Percentiles rank a stretch among this genome's conserved stretches.
These are phyloP conservation scores for Wickerhamiella alocasiicola DNA, from an alignment of 805 yeast genomes.

Conservation along the genomic window DNA sequence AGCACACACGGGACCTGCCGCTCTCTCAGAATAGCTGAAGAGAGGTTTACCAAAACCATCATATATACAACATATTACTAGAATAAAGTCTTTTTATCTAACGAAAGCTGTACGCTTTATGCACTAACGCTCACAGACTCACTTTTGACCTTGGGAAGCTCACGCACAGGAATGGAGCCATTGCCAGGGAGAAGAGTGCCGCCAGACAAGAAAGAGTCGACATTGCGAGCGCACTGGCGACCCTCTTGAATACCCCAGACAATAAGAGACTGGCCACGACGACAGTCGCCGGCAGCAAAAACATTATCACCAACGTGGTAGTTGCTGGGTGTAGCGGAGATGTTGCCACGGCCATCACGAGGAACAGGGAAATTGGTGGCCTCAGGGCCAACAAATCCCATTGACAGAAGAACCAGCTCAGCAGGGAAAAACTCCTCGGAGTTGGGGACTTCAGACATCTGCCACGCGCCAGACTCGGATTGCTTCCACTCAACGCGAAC, in stretches of 20 bases:
- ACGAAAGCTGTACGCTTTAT: no score
- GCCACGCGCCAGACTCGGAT: constrained; percentile 94
- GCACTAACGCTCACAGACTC: neutral
- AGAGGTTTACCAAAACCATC: no score
- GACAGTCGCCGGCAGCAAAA: constrained; percentile 96
- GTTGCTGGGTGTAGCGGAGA: constrained; percentile 45
- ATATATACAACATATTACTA: no score
- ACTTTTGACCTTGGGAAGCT: neutral
- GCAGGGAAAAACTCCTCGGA: constrained; percentile 92
- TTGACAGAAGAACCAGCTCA: constrained; percentile 81
- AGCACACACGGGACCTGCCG: no score
- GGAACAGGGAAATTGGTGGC: constrained; percentile 53
- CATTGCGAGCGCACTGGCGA: constrained; percentile 93
- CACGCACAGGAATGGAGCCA: constrained; percentile 49
- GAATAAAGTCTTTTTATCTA: no score
- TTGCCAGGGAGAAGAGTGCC: constrained; percentile 78
- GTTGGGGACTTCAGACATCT: constrained; percentile 94
- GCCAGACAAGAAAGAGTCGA: constrained; percentile 70
- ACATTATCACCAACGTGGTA: constrained; percentile 65
- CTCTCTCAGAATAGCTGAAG: no score
- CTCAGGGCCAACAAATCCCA: constrained; percentile 98
- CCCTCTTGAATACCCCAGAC: constrained; percentile 99
- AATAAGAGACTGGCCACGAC: constrained; percentile 95
- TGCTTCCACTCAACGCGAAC: constrained; percentile 98
- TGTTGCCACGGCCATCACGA: constrained; percentile 77